A percentile compares a stretch with the other conserved stretches of the same genome.
Evolutionary conservation across 1,284 basidiomycete species (phyloP).

Genomic region (Omphalotus olearius): DNA sequence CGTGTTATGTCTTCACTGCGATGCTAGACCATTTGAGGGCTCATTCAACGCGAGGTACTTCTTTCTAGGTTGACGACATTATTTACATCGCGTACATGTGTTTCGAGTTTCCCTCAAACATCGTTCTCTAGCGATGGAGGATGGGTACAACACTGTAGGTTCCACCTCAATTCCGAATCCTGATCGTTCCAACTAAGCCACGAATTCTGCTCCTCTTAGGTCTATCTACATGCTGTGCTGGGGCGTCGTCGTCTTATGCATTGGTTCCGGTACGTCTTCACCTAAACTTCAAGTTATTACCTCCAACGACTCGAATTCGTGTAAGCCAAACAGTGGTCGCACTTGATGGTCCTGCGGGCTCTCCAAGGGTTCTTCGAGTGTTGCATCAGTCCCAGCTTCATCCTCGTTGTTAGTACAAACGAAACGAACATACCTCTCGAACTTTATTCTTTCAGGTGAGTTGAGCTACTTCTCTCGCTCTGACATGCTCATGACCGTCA

Average conservation of each 20-base stretch:
- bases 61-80: neutral
- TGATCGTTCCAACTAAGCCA: neutral
- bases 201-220: neutral
- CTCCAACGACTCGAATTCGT: neutral
- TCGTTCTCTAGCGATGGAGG: conserved; percentile 16
- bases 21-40: neutral
- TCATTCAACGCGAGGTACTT: neutral
- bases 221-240: conserved; percentile 17
- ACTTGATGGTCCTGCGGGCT: conserved; percentile 15
- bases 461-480: neutral
- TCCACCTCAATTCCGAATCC: neutral
- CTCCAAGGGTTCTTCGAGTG: conserved; percentile 20
- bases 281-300: neutral
- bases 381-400: conserved; percentile 18
- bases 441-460: conserved; percentile 16
- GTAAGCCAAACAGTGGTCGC: conserved; percentile 13
- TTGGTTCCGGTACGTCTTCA: conserved; percentile 10
- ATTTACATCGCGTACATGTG: conserved; percentile 11
- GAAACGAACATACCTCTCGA: conserved; percentile 15
- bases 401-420: conserved; percentile 17
- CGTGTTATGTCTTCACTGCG: conserved; percentile 6
- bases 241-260: conserved; percentile 15
- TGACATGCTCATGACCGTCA: neutral
- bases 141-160: conserved; percentile 15
- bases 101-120: conserved; percentile 15